Evolutionary conservation across 768 basidiomycete species (phyloP), one percentile per base, ranked within the genome.

Genomic region (Naganishia vaughanmartiniae): DNA sequence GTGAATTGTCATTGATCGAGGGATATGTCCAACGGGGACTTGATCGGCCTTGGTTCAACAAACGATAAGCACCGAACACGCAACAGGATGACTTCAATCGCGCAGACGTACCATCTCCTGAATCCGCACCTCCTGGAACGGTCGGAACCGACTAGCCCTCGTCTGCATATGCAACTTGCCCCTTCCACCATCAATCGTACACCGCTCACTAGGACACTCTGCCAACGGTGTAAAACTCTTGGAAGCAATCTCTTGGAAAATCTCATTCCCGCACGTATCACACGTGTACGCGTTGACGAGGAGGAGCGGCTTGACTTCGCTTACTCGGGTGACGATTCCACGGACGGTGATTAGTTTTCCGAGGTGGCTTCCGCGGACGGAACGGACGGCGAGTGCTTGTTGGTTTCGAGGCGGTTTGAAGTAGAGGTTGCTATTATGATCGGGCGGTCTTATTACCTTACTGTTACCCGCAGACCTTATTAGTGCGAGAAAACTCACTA

Each of bases 11-110:
- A 97, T 98, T 2, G 94, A 93, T 46, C 96, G 89, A 28, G 96
- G 96, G 70, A 99, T 99, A 80, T 99, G 96, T 4, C 96, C 96
- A 56, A 99, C 95, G 28, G 96, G 96, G 0, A 99, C 96, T 88
- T 99, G 96, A 77, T 98, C 95, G 30, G 95, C 91, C 93, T 93
- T n/a, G n/a, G 75, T 0, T 69, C 48, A 42, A n/a, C 58, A 58
- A 7, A 51, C 3, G 24, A 51, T 4, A 15, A 30, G 17, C 15
- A 53, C 39, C 19, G 30, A 60, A 9, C 39, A 45, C 60, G 7
- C 54, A 28, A 58, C 7, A 11, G 12, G 5, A 48, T 17, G n/a
- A 30, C 21, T 26, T 30, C 75, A 6, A 21, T 15, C 1, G 19
- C 45, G 6, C n/a, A 24, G 26, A 73, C 84, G 72, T 70, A 91